Evolutionary conservation across 177 flowering plant genomes (phyloP), one percentile per base, ranked within the genome.

Genomic region (Telopea speciosissima): DNA sequence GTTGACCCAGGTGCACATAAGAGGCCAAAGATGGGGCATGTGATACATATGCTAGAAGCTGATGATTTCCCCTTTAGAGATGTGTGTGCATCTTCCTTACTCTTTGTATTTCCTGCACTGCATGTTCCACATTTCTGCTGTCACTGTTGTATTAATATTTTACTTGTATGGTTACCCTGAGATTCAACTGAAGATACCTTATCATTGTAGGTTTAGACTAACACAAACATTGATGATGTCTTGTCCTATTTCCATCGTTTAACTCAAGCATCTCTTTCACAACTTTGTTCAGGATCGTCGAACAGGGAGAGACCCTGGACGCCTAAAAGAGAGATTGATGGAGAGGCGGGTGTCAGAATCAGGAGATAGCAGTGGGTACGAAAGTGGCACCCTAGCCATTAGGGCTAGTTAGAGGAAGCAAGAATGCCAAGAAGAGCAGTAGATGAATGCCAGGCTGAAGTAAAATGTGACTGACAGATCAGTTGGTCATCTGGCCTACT

Each of bases 1-100:
- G 89, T 90, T 13, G 95, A 90, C 56, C 88, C 92, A 65, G 83
- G 85, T 76, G 83, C 85, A 63, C 86, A 87, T 26, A 89, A 88
- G 79, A 79, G 92, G 78, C 95, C 95, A 2, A 88, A 87, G 78
- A 90, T 90, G 90, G 90, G 95, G 52, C 90, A 90, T 66, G 89
- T 88, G 5, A 79, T 88, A 62, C 95, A 86, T 70, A 88, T 88
- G 95, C 88, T 90, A n/a, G 95, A 90, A 79, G 85, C 85, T 61
- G 90, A 90, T 65, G 95, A 90, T 77, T 88, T 85, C 66, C 86
- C 88, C 33, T 83, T 84, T 69, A 80, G 85, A 69, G 89, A 86
- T 73, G 92, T 88, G 75, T 79, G 85, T 80, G 40, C 33, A 31
- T 31, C 40, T 36, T 36, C 40, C 33, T 31, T 31, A 2, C 2